Base-by-base conservation (phyloP, 192 early-diverging fungal species). In the Podila clonocystis region DNA sequence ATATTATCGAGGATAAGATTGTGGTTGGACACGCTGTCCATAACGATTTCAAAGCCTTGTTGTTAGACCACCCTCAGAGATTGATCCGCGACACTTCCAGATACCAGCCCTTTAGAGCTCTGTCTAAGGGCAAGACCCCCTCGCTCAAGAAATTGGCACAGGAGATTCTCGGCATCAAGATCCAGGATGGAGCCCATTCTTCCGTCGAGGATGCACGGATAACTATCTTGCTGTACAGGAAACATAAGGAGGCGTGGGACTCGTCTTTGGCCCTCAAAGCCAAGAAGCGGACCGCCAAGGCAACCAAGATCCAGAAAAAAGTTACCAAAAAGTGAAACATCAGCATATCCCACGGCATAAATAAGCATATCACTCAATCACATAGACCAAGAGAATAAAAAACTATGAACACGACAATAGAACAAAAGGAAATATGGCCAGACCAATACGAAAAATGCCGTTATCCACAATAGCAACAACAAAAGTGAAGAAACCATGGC, bases 181-280 rank as follows among this genome's bases (percentile, higher is more conserved):
- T 99, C 75, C 97, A 99, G 77, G 71, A 87, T 15, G 95, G 94
- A 36, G 88, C 87, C 71, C 97, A 99, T 82, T 96, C 93, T 22
- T 95, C 95, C 9, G 94, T 95, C 4, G 93, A 95, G 50, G 98
- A 98, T 87, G 97, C 97, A 1, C 87, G 91, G 64, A 91, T 95
- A 29, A 89, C 95, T 7, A 97, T 99, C 91, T 71, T 96, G 55
- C 72, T 99, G 7, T 99, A 96, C 84, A 89, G 91, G 67, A 93
- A 93, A 70, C 90, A 90, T 62, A 93, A 93, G 82, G 80, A 88
- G 0, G 89, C 92, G 9, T 99, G 97, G 97, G 98, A 99, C 30
- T 85, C 83, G 50, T 79, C 82, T 0, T 55, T 87, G 63, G 84
- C 84, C 5, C 62, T 77, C 11, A 75, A 78, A 30, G 82, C 69